These are phyloP conservation scores for Nymphaea thermarum DNA, from an alignment of 164 flowering plant species.

Conservation along the genomic window DNA sequence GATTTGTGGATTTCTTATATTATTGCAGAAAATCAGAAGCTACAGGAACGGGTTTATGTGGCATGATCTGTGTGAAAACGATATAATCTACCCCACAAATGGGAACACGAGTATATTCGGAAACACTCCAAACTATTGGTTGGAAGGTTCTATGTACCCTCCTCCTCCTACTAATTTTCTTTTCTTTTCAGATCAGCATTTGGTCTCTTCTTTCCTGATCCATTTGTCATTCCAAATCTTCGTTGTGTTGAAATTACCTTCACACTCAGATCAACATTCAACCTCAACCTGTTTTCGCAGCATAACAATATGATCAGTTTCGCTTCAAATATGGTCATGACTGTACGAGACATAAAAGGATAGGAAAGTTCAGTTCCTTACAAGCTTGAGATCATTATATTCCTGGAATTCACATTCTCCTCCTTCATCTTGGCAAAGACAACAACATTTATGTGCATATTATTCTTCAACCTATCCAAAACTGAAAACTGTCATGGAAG, in stretches of 20 bases:
- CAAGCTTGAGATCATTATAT: too few species aligned
- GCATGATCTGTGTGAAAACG: slow-evolving; percentile 89
- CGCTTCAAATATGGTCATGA: too few species aligned
- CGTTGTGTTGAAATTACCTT: background rate
- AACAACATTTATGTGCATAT: too few species aligned
- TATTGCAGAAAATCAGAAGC: slow-evolving; percentile 37
- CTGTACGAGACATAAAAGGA: too few species aligned
- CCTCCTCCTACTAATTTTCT: background rate
- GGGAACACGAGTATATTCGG: slow-evolving; percentile 78
- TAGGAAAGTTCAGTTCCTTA: too few species aligned
- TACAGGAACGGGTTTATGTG: slow-evolving; percentile 94
- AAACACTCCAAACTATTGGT: slow-evolving; percentile 76
- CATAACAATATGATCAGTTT: too few species aligned
- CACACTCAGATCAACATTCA: background rate
- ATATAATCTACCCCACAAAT: slow-evolving; percentile 70
- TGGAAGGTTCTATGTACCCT: slow-evolving; percentile 50
- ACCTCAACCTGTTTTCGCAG: background rate
- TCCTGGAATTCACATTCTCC: too few species aligned
- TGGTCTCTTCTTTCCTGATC: background rate
- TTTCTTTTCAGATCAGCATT: too few species aligned
- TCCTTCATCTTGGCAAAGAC: too few species aligned
- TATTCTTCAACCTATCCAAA: too few species aligned
- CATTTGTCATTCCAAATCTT: background rate
- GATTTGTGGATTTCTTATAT: background rate
- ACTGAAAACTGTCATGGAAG: too few species aligned